Base-by-base conservation (phyloP, 129 eudicot species). In the Centella asiatica region DNA sequence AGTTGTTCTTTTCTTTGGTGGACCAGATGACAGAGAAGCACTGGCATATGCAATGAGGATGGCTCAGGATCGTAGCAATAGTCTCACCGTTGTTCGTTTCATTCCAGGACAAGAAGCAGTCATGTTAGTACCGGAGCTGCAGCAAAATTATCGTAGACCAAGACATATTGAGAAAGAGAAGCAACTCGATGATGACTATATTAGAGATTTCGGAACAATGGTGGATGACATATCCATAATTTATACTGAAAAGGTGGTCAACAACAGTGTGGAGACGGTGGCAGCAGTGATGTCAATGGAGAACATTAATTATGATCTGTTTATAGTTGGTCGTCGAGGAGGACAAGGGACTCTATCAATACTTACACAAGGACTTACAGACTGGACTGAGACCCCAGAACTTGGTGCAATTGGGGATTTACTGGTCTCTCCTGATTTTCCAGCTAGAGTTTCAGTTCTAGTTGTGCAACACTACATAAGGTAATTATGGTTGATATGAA, bases 391-490 rank as follows among this genome's bases (percentile, higher is more conserved):
- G 57, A 40, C 29, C 68, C 68, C 68, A 1, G 75, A 70, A 32
- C 68, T 70, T 1, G 75, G 75, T 46, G 62, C 68, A 4, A 39
- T 70, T 17, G 75, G 75, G 11, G 75, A 70, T 52, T 57, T 70
- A 53, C 37, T 70, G 44, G 69, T 58, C 13, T 60, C 75, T 1
- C 44, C 75, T 34, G 69, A 70, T 42, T 70, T 60, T 29, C 34
- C 68, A 19, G 52, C 54, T 1, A 60, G 31, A 27, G 48, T 49
- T 50, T 70, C 75, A 27, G 75, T 70, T 48, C 33, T 70, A 12
- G 68, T 70, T 23, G 53, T 60, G 33, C 75, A 70, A 52, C 69
- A 70, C 32, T 60, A 49, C 47, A 42, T 60, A 23, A 65, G 57
- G 19, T 14, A 15, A 28, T n/a, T n/a, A n/a, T n/a, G n/a, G n/a